Conservation (phyloP, 768 basidiomycete species). For the Phanerochaete carnosa region DNA sequence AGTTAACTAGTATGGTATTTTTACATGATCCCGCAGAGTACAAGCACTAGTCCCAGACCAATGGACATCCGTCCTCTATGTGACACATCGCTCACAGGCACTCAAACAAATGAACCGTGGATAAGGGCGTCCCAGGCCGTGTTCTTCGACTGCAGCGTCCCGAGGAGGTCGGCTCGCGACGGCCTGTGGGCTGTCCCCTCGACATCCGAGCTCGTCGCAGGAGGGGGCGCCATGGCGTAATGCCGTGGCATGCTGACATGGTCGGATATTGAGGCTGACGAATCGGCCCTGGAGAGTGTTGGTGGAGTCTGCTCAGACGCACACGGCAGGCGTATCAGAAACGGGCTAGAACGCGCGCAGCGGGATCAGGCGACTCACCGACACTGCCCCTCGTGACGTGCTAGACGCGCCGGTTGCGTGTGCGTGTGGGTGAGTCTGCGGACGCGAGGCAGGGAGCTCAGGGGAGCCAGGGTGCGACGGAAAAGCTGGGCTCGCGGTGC, state of each 20-base stretch:
- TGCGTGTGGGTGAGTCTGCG: background rate
- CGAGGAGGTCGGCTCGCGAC: conserved; percentile 48
- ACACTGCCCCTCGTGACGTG: background rate
- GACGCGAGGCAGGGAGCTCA: conserved; percentile 2
- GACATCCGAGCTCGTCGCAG: background rate
- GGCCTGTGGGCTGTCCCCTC: conserved; percentile 18
- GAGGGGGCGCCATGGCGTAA: background rate
- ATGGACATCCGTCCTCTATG: background rate
- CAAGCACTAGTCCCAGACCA: background rate
- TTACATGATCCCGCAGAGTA: background rate
- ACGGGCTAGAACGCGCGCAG: background rate
- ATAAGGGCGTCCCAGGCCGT: conserved; percentile 67
- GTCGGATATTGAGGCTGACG: background rate
- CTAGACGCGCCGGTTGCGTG: background rate
- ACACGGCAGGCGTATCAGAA: conserved; percentile 4
- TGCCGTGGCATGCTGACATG: conserved; percentile 2
- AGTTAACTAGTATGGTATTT: background rate
- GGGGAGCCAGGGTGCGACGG: conserved; percentile 1
- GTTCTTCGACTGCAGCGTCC: conserved; percentile 59
- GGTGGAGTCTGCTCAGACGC: conserved; percentile 4
- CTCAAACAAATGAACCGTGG: conserved; percentile 60
- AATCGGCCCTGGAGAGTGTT: conserved; percentile 3
- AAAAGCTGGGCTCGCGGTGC: conserved; percentile 23
- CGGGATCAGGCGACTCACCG: background rate
- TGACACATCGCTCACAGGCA: background rate